Percentiles rank a stretch among this genome's conserved stretches.
phyloP scores from a whole-genome alignment of 129 eudicot species.

The Kitagawia praeruptora region DNA sequence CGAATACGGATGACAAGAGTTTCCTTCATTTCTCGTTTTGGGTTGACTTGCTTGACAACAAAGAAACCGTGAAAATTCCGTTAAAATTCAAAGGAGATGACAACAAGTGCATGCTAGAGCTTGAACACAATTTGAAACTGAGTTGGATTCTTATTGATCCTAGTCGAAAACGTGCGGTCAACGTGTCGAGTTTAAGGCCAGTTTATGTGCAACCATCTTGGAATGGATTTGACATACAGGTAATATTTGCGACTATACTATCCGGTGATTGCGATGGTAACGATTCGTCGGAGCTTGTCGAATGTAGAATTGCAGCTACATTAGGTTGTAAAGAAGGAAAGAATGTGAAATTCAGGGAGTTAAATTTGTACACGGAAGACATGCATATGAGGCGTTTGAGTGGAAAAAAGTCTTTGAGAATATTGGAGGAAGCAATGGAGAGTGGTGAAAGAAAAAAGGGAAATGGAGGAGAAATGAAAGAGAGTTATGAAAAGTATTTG shows the following conservation, averaged over 20 bases:
- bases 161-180: constrained; percentile 2
- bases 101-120: background rate
- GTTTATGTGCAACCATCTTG: background rate
- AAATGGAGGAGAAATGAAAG: background rate
- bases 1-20: background rate
- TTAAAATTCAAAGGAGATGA: background rate
- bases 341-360: background rate
- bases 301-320: background rate
- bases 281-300: background rate
- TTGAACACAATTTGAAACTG: background rate
- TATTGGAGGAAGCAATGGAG: background rate
- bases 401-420: background rate
- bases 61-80: background rate
- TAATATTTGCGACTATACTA: background rate
- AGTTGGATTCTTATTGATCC: constrained; percentile 15
- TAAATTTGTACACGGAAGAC: background rate
- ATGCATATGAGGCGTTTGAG: background rate
- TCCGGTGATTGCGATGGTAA: background rate
- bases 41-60: background rate
- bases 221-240: background rate
- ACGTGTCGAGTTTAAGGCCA: constrained; percentile 5
- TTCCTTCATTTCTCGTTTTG: background rate
- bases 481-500: constrained; percentile 1
- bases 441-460: background rate
- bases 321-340: constrained; percentile 4